These are phyloP conservation scores for Protea cynaroides DNA, from an alignment of 164 flowering plant species.

Conservation along the genomic window DNA sequence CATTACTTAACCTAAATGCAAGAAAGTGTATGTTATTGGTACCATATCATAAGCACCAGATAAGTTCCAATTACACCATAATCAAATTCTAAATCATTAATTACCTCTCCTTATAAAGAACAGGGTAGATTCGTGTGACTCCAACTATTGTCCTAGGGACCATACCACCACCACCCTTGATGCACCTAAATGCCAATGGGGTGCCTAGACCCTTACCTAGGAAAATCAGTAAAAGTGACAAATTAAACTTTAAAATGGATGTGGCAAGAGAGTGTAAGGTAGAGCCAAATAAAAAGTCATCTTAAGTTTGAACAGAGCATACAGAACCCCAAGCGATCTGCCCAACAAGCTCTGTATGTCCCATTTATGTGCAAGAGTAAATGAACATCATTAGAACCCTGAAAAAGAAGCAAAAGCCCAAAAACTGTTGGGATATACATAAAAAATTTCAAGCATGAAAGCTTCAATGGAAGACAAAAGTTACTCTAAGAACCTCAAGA, in stretches of 20 bases:
- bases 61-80: not conserved
- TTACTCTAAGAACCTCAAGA: slow-evolving; percentile 58
- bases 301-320: slow-evolving; percentile 17
- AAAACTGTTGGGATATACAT: slow-evolving; percentile 1
- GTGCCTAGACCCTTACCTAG: slow-evolving; percentile 56
- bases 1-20: slow-evolving; percentile 44
- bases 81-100: not conserved
- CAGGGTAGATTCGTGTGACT: slow-evolving; percentile 74
- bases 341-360: slow-evolving; percentile 94
- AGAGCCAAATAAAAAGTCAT: not conserved
- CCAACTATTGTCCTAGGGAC: slow-evolving; percentile 75
- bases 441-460: not conserved
- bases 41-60: not conserved
- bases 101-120: slow-evolving; percentile 86
- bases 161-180: slow-evolving; percentile 76
- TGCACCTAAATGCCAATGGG: slow-evolving; percentile 85
- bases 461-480: slow-evolving; percentile 8
- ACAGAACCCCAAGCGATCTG: slow-evolving; percentile 86
- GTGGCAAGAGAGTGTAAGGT: not conserved
- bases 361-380: slow-evolving; percentile 78
- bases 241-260: slow-evolving; percentile 1
- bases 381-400: slow-evolving; percentile 51
- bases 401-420: slow-evolving; percentile 16
- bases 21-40: slow-evolving; percentile 1
- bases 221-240: slow-evolving; percentile 4